Evolutionary conservation across 495 filamentous ascomycete species (phyloP).

Genomic region (Niebla homalea): DNA sequence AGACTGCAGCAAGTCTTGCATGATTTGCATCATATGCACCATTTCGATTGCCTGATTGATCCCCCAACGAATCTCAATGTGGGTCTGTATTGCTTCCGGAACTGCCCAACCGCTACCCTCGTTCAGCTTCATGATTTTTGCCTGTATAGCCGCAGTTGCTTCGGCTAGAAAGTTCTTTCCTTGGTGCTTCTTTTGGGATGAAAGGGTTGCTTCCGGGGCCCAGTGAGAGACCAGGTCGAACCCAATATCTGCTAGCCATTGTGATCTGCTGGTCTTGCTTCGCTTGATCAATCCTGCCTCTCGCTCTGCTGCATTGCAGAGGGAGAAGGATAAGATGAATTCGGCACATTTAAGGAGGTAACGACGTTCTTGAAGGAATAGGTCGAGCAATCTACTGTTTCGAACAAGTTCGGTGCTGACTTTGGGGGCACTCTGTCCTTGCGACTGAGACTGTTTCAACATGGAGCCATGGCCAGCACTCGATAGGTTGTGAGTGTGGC

Average conservation of each 20-base stretch:
- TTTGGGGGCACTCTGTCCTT: neutral
- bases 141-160: conserved; percentile 30
- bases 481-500: too few species aligned
- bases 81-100: conserved; percentile 31
- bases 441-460: neutral
- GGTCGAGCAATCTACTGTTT: conserved; percentile 46
- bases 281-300: neutral
- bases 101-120: conserved; percentile 39
- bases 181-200: neutral
- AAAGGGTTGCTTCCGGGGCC: neutral
- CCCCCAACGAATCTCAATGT: conserved; percentile 48
- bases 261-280: neutral
- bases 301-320: neutral
- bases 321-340: conserved; percentile 18
- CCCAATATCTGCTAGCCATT: conserved; percentile 20
- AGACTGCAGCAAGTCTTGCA: conserved; percentile 56
- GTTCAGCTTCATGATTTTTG: conserved; percentile 32
- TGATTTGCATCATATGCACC: conserved; percentile 55
- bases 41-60: conserved; percentile 52
- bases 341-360: conserved; percentile 37
- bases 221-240: conserved; percentile 12
- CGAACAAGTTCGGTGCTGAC: conserved; percentile 14
- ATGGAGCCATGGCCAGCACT: neutral
- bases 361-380: conserved; percentile 57
- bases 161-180: conserved; percentile 9